Evolutionary conservation across 495 filamentous ascomycete species (phyloP).

Genomic region (Lasiosphaeria miniovina): DNA sequence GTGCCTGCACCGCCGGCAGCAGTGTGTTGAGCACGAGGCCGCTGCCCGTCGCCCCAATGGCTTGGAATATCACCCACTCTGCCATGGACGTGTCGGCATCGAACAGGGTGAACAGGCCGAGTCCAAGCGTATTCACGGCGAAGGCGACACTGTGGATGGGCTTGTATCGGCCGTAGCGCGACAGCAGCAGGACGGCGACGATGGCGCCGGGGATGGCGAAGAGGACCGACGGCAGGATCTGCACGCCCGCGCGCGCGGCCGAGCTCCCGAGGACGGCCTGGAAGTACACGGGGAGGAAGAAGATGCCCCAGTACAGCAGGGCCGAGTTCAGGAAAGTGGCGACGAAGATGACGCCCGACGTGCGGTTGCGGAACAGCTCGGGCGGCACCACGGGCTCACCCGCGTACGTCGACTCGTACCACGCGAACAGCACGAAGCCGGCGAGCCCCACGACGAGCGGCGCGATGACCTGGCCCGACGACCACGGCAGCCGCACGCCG

Average conservation of each 20-base stretch:
- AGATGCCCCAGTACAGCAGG: slow-evolving; percentile 35
- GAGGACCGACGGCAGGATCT: slow-evolving; percentile 36
- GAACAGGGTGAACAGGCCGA: slow-evolving; percentile 44
- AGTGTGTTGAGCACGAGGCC: slow-evolving; percentile 33
- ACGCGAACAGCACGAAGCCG: slow-evolving; percentile 23
- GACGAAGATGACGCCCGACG: slow-evolving; percentile 24
- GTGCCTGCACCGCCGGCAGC: slow-evolving; percentile 41
- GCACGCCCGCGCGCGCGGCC: slow-evolving; percentile 37
- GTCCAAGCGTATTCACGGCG: slow-evolving; percentile 35
- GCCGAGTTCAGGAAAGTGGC: slow-evolving; percentile 29
- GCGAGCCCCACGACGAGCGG: slow-evolving; percentile 24
- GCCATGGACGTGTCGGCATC: slow-evolving; percentile 2
- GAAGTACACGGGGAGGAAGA: slow-evolving; percentile 51
- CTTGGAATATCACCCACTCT: slow-evolving; percentile 3
- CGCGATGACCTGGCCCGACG: slow-evolving; percentile 23
- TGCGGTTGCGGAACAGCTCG: slow-evolving; percentile 28
- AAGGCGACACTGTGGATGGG: slow-evolving; percentile 40
- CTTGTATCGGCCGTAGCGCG: slow-evolving; percentile 45
- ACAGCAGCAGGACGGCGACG: slow-evolving; percentile 31
- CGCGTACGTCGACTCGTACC: slow-evolving; percentile 19
- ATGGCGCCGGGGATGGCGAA: slow-evolving; percentile 33
- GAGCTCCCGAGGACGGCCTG: slow-evolving; percentile 36
- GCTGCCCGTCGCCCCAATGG: slow-evolving; percentile 20
- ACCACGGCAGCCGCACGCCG: slow-evolving; percentile 26
- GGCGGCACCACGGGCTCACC: slow-evolving; percentile 33